Evolutionary conservation across 352 stramenopile genomes (phyloP).

Genomic region (Phytophthora cactorum): DNA sequence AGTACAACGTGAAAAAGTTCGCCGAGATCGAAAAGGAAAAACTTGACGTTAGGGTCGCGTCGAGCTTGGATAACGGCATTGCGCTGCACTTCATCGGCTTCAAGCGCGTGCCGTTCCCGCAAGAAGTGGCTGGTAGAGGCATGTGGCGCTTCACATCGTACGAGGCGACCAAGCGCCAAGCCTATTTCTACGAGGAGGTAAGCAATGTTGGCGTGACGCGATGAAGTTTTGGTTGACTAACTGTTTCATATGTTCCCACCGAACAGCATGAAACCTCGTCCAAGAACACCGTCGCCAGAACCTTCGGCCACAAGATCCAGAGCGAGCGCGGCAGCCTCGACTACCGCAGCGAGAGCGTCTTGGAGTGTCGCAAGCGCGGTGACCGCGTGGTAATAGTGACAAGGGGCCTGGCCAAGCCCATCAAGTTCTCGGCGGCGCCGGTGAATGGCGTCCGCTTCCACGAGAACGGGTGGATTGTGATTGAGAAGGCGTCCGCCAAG

Average conservation of each 20-base stretch:
- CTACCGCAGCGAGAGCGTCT: conserved; percentile 47
- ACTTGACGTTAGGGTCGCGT: conserved; percentile 33
- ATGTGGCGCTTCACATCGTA: conserved; percentile 51
- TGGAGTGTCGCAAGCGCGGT: conserved; percentile 38
- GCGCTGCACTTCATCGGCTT: conserved; percentile 37
- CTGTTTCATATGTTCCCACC: neutral
- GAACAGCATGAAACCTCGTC: conserved; percentile 29
- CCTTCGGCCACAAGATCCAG: conserved; percentile 47
- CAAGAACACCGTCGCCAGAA: conserved; percentile 25
- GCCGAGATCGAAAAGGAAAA: conserved; percentile 25
- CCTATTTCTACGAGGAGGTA: conserved; percentile 48
- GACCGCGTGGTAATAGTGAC: conserved; percentile 59
- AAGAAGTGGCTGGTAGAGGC: conserved; percentile 30
- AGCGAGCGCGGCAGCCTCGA: conserved; percentile 35
- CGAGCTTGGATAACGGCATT: conserved; percentile 31
- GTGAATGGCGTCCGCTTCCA: conserved; percentile 52
- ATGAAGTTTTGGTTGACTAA: neutral
- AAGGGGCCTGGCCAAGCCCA: conserved; percentile 44
- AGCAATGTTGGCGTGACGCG: neutral
- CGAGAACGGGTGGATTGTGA: conserved; percentile 51
- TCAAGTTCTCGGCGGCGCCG: conserved; percentile 46
- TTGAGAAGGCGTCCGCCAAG: conserved; percentile 29
- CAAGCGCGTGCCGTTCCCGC: conserved; percentile 41
- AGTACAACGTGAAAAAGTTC: conserved; percentile 32
- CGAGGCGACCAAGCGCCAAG: conserved; percentile 27